Percentiles rank a stretch among this genome's conserved stretches.
These are phyloP conservation scores for Blastobotrys indianensis DNA, from an alignment of 1,139 yeast species.

Conservation along the genomic window DNA sequence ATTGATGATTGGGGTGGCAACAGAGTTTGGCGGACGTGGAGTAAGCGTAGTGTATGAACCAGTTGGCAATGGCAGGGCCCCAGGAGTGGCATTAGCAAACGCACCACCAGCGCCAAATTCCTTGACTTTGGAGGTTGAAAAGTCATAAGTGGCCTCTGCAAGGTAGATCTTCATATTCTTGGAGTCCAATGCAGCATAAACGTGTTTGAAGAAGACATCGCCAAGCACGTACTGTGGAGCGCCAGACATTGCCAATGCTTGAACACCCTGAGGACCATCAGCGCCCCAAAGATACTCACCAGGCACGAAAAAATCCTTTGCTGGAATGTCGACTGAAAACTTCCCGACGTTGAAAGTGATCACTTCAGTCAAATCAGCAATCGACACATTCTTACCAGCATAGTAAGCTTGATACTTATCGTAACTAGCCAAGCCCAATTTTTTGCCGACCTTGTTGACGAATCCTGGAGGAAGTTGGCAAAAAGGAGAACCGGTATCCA, in stretches of 20 bases:
- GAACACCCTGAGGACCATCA: slow-evolving; percentile 30
- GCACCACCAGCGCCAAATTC: slow-evolving; percentile 14
- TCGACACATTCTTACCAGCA: slow-evolving; percentile 11
- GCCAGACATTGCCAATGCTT: slow-evolving; percentile 29
- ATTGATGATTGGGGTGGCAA: slow-evolving; percentile 10
- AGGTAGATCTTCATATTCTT: slow-evolving; percentile 54
- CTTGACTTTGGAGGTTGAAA: slow-evolving; percentile 14
- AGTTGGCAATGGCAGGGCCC: slow-evolving; percentile 8
- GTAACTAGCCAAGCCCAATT: slow-evolving; percentile 23
- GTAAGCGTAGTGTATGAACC: slow-evolving; percentile 12
- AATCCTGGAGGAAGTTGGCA: slow-evolving; percentile 30
- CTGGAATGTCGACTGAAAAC: slow-evolving; percentile 24
- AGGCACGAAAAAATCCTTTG: slow-evolving; percentile 28
- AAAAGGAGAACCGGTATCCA: slow-evolving; percentile 47
- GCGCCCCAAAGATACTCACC: slow-evolving; percentile 32
- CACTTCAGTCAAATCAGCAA: slow-evolving; percentile 16
- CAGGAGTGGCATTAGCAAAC: slow-evolving; percentile 20
- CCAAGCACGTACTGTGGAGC: slow-evolving; percentile 46
- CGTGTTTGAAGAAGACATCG: slow-evolving; percentile 63
- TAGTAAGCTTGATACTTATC: slow-evolving; percentile 28
- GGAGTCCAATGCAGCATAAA: slow-evolving; percentile 68
- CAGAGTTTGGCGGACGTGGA: slow-evolving; percentile 12
- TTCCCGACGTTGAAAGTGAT: slow-evolving; percentile 26
- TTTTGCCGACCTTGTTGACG: slow-evolving; percentile 26
- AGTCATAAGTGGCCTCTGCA: slow-evolving; percentile 44